Percentiles rank a stretch among this genome's conserved stretches.
Conservation (phyloP, 2,329 filamentous ascomycete genomes). For the Fusarium guadeloupense region DNA sequence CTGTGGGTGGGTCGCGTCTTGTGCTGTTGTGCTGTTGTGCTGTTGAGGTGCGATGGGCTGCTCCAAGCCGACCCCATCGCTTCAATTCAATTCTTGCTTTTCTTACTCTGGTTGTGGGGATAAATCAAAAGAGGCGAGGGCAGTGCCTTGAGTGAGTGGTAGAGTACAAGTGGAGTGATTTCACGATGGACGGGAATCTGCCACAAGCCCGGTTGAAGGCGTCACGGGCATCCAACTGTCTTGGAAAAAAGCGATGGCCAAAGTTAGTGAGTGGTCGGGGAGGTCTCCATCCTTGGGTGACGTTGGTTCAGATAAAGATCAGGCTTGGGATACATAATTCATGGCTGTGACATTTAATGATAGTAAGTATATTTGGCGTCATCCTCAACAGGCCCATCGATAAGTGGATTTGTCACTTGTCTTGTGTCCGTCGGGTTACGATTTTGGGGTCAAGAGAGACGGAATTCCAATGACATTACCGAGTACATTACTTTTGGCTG, state of each 20-base stretch:
- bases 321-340: constrained; percentile 13
- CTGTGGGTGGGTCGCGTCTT: constrained; percentile 11
- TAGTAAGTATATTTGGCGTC: constrained; percentile 23
- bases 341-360: constrained; percentile 15
- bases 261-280: constrained; percentile 32
- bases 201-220: constrained; percentile 30
- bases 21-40: neutral
- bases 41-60: neutral
- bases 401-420: constrained; percentile 29
- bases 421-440: constrained; percentile 23
- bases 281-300: constrained; percentile 32
- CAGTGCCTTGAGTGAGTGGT: constrained; percentile 3
- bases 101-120: constrained; percentile 14
- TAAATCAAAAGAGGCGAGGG: constrained; percentile 17
- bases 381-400: constrained; percentile 27
- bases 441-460: constrained; percentile 26
- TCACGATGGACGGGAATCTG: constrained; percentile 18
- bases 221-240: constrained; percentile 35
- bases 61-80: neutral
- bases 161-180: constrained; percentile 32
- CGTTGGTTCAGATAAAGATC: constrained; percentile 29
- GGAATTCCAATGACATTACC: constrained; percentile 28
- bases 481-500: constrained; percentile 11
- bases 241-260: constrained; percentile 28
- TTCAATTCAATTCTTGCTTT: constrained; percentile 11